Conservation (phyloP, 108 stramenopile species). For the Skeletonema marinoi region DNA sequence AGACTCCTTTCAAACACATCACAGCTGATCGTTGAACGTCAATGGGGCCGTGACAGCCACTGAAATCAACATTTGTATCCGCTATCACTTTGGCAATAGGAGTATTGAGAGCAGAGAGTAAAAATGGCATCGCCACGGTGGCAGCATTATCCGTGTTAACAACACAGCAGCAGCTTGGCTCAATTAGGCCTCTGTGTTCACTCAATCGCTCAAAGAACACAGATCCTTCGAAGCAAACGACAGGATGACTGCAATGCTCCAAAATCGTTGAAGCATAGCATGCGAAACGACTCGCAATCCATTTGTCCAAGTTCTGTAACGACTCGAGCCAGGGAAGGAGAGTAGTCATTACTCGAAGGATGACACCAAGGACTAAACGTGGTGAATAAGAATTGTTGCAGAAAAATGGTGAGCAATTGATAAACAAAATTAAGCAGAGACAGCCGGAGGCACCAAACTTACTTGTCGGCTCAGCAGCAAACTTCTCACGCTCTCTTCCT, state of each 20-base stretch:
- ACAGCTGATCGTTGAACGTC: slow-evolving; percentile 35
- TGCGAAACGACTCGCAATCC: slow-evolving; percentile 66
- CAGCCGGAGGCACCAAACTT: not conserved
- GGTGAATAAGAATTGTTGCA: not conserved
- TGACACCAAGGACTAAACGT: slow-evolving; percentile 55
- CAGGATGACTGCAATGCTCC: slow-evolving; percentile 60
- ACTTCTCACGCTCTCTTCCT: slow-evolving; percentile 63
- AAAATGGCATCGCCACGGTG: slow-evolving; percentile 58
- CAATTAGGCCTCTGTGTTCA: slow-evolving; percentile 32
- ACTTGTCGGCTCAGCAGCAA: slow-evolving; percentile 51
- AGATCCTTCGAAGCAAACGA: slow-evolving; percentile 65
- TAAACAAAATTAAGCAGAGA: not conserved
- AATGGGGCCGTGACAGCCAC: slow-evolving; percentile 13
- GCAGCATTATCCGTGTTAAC: slow-evolving; percentile 57
- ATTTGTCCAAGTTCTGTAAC: slow-evolving; percentile 47
- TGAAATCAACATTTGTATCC: slow-evolving; percentile 32
- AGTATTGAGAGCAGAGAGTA: slow-evolving; percentile 31
- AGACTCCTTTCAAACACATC: slow-evolving; percentile 25
- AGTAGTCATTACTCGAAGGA: slow-evolving; percentile 81
- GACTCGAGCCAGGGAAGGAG: slow-evolving; percentile 58
- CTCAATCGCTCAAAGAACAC: slow-evolving; percentile 80
- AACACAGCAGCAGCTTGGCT: slow-evolving; percentile 39
- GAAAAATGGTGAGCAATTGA: not conserved
- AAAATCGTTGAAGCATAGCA: slow-evolving; percentile 61
- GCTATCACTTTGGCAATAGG: slow-evolving; percentile 22